A percentile compares a stretch with the other conserved stretches of the same genome.
Conservation (phyloP, 192 early-diverging fungal species). For the Coemansia sp. region DNA sequence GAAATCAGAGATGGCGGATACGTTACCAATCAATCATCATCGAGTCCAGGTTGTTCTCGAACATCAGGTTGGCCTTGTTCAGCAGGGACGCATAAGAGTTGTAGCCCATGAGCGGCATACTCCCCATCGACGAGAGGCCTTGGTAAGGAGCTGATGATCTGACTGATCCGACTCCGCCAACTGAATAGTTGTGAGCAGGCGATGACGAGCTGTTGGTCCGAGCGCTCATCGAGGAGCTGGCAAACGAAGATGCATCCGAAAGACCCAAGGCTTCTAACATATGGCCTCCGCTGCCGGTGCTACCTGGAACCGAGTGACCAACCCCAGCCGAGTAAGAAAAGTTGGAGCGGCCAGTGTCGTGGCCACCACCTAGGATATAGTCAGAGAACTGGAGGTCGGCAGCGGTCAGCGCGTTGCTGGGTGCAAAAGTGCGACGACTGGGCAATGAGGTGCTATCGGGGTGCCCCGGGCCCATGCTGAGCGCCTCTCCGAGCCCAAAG, state of each 20-base stretch:
- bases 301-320: not conserved
- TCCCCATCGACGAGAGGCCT: conserved; percentile 19
- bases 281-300: not conserved
- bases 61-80: conserved; percentile 73
- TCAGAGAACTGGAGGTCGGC: conserved; percentile 49
- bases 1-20: conserved; percentile 5
- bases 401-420: conserved; percentile 29
- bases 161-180: not conserved
- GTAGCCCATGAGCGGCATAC: conserved; percentile 35
- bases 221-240: conserved; percentile 6
- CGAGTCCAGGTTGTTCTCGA: conserved; percentile 66
- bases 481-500: conserved; percentile 15
- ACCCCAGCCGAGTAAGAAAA: conserved; percentile 1
- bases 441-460: not conserved
- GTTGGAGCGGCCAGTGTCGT: conserved; percentile 10
- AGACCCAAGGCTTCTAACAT: conserved; percentile 3
- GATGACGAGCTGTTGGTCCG: conserved; percentile 12
- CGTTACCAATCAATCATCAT: conserved; percentile 67
- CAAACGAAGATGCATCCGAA: not conserved
- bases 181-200: not conserved
- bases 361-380: conserved; percentile 34
- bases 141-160: conserved; percentile 24
- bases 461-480: conserved; percentile 13
- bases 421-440: conserved; percentile 10
- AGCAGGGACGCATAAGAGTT: conserved; percentile 64